Conservation (phyloP, 148 eudicot genomes). For the Selenicereus undatus region DNA sequence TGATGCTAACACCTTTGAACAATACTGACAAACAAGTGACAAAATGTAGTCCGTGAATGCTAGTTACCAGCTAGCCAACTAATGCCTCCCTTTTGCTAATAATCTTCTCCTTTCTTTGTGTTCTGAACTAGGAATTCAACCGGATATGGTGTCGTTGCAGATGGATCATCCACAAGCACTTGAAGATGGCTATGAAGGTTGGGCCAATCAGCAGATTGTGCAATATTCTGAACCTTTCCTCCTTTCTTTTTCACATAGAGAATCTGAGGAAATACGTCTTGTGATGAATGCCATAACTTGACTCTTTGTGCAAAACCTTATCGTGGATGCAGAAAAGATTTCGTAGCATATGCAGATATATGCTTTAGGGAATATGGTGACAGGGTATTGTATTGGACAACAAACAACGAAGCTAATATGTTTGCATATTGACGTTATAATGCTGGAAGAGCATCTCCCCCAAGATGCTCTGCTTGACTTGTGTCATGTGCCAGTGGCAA, state of each 20-base stretch:
- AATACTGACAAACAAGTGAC: neutral
- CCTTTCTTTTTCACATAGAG: neutral
- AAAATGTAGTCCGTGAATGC: no score
- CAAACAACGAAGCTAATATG: slow-evolving; percentile 46
- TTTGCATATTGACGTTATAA: neutral
- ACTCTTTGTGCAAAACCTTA: neutral
- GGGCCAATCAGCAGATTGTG: slow-evolving; percentile 43
- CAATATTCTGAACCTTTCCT: slow-evolving; percentile 2
- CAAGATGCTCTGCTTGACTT: neutral
- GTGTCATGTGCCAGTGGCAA: slow-evolving; percentile 38
- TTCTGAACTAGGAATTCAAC: slow-evolving; percentile 47
- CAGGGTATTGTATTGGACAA: slow-evolving; percentile 51
- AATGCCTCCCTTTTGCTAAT: neutral
- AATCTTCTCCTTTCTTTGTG: neutral
- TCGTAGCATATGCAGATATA: slow-evolving; percentile 46
- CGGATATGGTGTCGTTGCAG: slow-evolving; percentile 53
- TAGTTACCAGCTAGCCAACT: neutral
- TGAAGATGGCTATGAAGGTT: slow-evolving; percentile 61
- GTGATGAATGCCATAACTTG: neutral
- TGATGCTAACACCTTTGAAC: neutral
- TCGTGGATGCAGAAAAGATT: slow-evolving; percentile 47
- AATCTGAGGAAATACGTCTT: neutral
- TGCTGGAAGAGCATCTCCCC: neutral
- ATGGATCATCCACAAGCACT: slow-evolving; percentile 55
- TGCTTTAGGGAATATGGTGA: slow-evolving; percentile 64